Conservation (phyloP, 208 protist genomes). For the Leishmania martiniquensis region DNA sequence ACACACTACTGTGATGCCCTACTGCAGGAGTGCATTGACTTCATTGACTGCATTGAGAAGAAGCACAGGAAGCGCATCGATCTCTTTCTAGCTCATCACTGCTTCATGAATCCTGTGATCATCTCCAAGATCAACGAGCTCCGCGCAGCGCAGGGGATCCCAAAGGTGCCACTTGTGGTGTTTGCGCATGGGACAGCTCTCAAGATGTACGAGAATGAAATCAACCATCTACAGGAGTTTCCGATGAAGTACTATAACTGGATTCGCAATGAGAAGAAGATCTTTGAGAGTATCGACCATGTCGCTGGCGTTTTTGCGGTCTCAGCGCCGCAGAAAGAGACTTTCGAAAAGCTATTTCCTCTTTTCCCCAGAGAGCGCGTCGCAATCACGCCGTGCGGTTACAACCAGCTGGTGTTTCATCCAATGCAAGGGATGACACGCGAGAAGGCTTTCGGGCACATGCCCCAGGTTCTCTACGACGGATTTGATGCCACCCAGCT, state of each 20-base stretch:
- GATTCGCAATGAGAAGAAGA: conserved; percentile 55
- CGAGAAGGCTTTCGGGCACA: conserved; percentile 53
- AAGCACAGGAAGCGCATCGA: conserved; percentile 58
- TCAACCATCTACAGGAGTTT: conserved; percentile 64
- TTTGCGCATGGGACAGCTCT: conserved; percentile 81
- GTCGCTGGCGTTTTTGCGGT: conserved; percentile 71
- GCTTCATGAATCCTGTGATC: conserved; percentile 85
- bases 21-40: conserved; percentile 47
- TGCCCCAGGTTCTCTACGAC: conserved; percentile 68
- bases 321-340: conserved; percentile 65
- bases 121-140: conserved; percentile 61
- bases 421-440: conserved; percentile 63
- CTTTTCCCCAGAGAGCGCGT: conserved; percentile 61
- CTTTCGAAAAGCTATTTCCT: conserved; percentile 62
- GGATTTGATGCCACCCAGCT: conserved; percentile 45
- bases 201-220: conserved; percentile 86
- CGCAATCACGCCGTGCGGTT: conserved; percentile 66
- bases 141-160: conserved; percentile 42
- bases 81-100: conserved; percentile 77
- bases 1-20: conserved; percentile 59
- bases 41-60: conserved; percentile 75
- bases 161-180: conserved; percentile 55
- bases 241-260: conserved; percentile 82
- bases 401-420: conserved; percentile 79
- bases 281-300: conserved; percentile 57